Base-by-base conservation (phyloP, 371 early-diverging fungal species). In the Syncephalastrum sp. region DNA sequence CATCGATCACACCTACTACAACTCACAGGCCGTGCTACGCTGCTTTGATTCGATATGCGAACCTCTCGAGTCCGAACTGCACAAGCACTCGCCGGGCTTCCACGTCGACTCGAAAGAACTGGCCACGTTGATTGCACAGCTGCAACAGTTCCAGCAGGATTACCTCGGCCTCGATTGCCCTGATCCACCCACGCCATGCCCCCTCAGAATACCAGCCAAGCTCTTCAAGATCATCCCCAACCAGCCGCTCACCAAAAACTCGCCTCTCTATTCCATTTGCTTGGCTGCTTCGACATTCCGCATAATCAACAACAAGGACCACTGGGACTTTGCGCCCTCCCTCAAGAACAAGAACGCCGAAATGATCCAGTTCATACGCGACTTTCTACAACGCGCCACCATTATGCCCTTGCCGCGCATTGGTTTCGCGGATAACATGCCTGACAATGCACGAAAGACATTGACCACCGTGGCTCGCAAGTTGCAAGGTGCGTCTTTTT, bases 71-170 rank as follows among this genome's bases (percentile, higher is more conserved):
- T 61, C 60, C n/a, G 83, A 82, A 54, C 65, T 85, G 27, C 62
- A 51, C 12, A 57, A 64, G 0, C 67, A 72, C 16, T 73, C 68
- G 29, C 61, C 67, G 44, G 68, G 72, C 48, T 49, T 70, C 47
- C 17, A 57, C 17, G 57, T 77, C 57, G 62, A 81, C 15, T 77
- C 85, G 43, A 70, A 76, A 43, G 85, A 86, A 19, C 73, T 89
- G 17, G 75, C 87, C 1, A 55, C 68, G 8, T 71, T 87, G 24
- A 70, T 72, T 14, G 79, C 79, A 16, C 71, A 74, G 21, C 59
- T 89, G 43, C 85, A 85, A 50, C 83, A 83, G 52, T 87, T 87
- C 55, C 90, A 89, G 63, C 77, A 84, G 52, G 83, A 83, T 42
- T 68, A 63, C 56, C 68, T 89, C 7, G 87, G 85, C n/a, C 48